Evolutionary conservation across 305 asterid genomes (phyloP).

Genomic region (Andrographis paniculata): DNA sequence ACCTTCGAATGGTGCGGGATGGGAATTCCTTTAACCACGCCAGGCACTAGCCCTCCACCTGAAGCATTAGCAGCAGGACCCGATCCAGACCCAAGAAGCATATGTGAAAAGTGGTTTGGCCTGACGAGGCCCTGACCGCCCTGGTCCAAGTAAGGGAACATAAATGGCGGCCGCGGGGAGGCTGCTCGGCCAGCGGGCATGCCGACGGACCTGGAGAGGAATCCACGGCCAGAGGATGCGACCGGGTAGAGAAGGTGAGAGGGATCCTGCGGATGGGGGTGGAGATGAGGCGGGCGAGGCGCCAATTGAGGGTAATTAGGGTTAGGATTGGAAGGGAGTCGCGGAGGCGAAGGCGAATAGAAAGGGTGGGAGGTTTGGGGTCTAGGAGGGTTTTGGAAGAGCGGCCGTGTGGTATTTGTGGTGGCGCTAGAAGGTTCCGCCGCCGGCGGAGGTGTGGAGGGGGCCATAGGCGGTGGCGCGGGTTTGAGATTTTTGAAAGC

Average conservation of each 20-base stretch:
- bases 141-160: constrained; percentile 44
- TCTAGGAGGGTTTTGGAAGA: constrained; percentile 39
- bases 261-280: constrained; percentile 33
- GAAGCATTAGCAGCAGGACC: constrained; percentile 24
- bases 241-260: constrained; percentile 48
- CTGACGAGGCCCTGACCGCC: constrained; percentile 29
- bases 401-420: constrained; percentile 23
- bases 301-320: constrained; percentile 50
- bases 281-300: constrained; percentile 33
- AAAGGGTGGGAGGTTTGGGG: constrained; percentile 39
- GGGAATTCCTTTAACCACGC: constrained; percentile 36
- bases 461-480: constrained; percentile 47
- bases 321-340: constrained; percentile 47
- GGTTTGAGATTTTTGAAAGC: constrained; percentile 3
- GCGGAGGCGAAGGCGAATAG: constrained; percentile 31
- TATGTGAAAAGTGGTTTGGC: constrained; percentile 32
- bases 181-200: constrained; percentile 23
- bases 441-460: constrained; percentile 42
- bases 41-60: constrained; percentile 22
- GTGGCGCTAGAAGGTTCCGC: constrained; percentile 28
- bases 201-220: constrained; percentile 30
- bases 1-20: constrained; percentile 40
- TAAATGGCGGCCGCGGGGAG: constrained; percentile 36
- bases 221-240: constrained; percentile 54
- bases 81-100: constrained; percentile 25